Base-by-base conservation (phyloP, 75 land plant genomes). In the Picea sitchensis region DNA sequence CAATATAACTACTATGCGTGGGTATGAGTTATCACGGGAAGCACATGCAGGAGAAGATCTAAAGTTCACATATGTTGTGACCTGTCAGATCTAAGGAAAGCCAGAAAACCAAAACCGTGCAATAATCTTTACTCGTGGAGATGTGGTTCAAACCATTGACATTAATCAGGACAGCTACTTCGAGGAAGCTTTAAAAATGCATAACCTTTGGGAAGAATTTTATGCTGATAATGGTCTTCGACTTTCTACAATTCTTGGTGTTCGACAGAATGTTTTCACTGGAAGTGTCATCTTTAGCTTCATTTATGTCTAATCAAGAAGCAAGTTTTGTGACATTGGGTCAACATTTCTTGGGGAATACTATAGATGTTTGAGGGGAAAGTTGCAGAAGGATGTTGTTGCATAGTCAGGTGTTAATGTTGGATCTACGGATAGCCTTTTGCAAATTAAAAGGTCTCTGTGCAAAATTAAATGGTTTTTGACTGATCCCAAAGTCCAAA, bases 81-180 rank as follows among this genome's bases (percentile, higher is more conserved):
- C 26, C 26, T 26, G 26, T 26, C 26, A 26, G 26, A 26, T 26
- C 26, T 26, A 94, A 84, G 97, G 97, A 67, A 92, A 94, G 76
- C 97, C 97, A 47, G 95, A 92, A 78, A 94, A 94, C 68, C 97
- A 94, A 81, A 94, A 92, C 75, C 98, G 92, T 91, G 98, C 98
- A 15, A 85, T 95, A 32, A 88, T 86, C 26, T 26, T 26, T 26
- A 26, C 26, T 26, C 26, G 26, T 26, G 26, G 26, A 26, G 26
- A 26, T 26, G 94, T 92, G 17, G 74, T 95, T 75, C 98, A 95
- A 80, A 95, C 95, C 15, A 95, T 95, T 81, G 98, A 95, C 73
- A 95, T 95, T 95, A 95, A 95, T 84, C 76, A 96, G 99, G 99
- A 96, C 78, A 96, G 90, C 81, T 96, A 92, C 79, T 91, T 96